phyloP scores from a whole-genome alignment of 1,284 basidiomycete species.

The Cutaneotrichosporon daszewskae region DNA sequence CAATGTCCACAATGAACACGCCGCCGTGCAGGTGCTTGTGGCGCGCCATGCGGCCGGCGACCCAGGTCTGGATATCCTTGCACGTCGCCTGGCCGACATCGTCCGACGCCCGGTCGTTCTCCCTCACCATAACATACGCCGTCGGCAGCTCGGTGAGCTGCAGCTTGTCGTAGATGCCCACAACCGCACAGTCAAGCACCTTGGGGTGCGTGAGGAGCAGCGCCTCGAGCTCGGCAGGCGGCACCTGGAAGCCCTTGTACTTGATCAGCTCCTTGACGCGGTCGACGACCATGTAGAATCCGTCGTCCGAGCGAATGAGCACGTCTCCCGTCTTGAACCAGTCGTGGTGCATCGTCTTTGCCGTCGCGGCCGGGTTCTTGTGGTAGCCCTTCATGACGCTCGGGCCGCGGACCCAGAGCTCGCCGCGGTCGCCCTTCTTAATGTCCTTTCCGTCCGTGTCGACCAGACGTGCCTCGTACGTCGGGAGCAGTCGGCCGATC shows the following conservation, averaged over 20 bases:
- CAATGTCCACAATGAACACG: conserved; percentile 46
- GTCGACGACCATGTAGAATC: conserved; percentile 51
- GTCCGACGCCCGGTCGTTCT: too few species aligned
- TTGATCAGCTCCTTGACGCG: conserved; percentile 74
- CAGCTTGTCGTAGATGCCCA: conserved; percentile 58
- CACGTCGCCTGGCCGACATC: conserved; percentile 45
- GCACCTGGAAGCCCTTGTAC: conserved; percentile 60
- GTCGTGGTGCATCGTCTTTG: conserved; percentile 54
- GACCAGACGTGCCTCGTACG: conserved; percentile 70
- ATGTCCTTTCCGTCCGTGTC: conserved; percentile 42
- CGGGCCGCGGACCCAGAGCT: conserved; percentile 73
- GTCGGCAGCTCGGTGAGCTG: conserved; percentile 73
- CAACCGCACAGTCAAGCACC: conserved; percentile 64
- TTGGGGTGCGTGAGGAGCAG: conserved; percentile 66
- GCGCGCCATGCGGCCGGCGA: conserved; percentile 52
- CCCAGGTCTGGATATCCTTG: conserved; percentile 58
- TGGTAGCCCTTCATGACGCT: conserved; percentile 69
- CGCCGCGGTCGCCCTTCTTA: conserved; percentile 60
- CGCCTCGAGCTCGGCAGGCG: conserved; percentile 75
- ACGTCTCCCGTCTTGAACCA: conserved; percentile 86
- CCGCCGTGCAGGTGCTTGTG: conserved; percentile 52
- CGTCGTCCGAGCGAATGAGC: conserved; percentile 58
- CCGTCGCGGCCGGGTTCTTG: conserved; percentile 63
- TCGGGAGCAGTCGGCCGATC: conserved; percentile 68
- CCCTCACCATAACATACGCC: conserved; percentile 13